Base-by-base conservation (phyloP, 768 basidiomycete species). In the Boletus vinaceobasis region DNA sequence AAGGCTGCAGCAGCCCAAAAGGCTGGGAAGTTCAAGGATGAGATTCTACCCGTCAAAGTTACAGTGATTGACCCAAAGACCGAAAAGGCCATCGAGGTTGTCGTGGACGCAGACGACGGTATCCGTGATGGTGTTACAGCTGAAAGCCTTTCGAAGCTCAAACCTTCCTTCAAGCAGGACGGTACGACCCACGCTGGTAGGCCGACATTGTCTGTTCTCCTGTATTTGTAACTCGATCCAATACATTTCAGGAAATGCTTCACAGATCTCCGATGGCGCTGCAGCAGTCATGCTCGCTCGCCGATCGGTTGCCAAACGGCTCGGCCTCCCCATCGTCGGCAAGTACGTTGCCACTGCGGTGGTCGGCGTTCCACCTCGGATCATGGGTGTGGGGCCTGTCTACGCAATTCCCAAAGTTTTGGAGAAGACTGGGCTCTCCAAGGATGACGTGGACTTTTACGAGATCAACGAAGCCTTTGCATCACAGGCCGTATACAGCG, bases 381-480 rank as follows among this genome's bases (percentile, higher is more conserved):
- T 93, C 69, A 94, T 93, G 91, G 93, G 93, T 64, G 84, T 96
- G 64, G 93, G 93, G 50, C 93, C 93, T 2, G 90, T 90, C 35
- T 88, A 81, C 70, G 94, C 93, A 43, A 91, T 94, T 60, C 92
- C 93, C 42, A 81, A 82, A 55, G 78, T 79, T 29, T 83, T 94
- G 53, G 77, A 80, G 61, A 79, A 82, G 63, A 77, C 81, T 1
- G 88, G 90, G 15, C 76, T 95, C 45, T 68, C 73, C 40, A 74
- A 77, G 55, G 73, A 81, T 43, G 93, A 95, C 62, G 75, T 96
- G 60, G 93, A 96, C 73, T 90, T 95, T 67, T 96, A 77, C 73
- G 90, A 94, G 74, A 92, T 93, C 72, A 94, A 94, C 68, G 92
- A 93, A 71, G 92, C 93, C 31, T 94, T 93, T 67, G 91, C 93